A percentile compares a stretch with the other conserved stretches of the same genome.
Evolutionary conservation across 352 stramenopile species (phyloP).

Genomic region (Phytophthora vignae): DNA sequence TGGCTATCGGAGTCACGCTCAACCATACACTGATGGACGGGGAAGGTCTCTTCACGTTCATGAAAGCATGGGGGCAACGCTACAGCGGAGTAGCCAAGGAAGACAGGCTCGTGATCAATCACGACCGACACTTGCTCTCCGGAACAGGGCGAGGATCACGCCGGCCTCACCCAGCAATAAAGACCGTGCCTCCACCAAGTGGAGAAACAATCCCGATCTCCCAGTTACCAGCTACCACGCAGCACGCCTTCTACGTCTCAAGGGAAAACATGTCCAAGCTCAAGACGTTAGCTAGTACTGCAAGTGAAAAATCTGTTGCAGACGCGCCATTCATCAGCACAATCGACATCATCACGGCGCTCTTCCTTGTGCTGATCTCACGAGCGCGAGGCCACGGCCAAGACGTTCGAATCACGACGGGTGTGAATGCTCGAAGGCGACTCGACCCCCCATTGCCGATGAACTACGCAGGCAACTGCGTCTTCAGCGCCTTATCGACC

Average conservation of each 20-base stretch:
- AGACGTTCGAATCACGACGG: slow-evolving; percentile 46
- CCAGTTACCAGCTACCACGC: slow-evolving; percentile 25
- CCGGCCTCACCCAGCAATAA: slow-evolving; percentile 45
- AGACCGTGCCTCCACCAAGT: neutral
- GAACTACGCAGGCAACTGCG: slow-evolving; percentile 51
- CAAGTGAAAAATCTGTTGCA: neutral
- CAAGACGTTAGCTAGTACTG: neutral
- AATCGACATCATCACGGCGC: slow-evolving; percentile 48
- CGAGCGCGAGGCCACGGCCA: slow-evolving; percentile 44
- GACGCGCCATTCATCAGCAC: slow-evolving; percentile 45
- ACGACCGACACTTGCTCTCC: slow-evolving; percentile 44
- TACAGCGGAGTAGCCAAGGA: slow-evolving; percentile 30
- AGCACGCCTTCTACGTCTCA: slow-evolving; percentile 46
- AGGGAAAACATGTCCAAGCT: slow-evolving; percentile 34
- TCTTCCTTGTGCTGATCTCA: slow-evolving; percentile 50
- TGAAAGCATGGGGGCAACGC: slow-evolving; percentile 51
- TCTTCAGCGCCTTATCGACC: slow-evolving; percentile 48
- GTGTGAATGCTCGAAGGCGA: slow-evolving; percentile 46
- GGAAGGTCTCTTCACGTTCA: slow-evolving; percentile 54
- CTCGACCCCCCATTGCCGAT: slow-evolving; percentile 43
- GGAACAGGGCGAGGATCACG: slow-evolving; percentile 13
- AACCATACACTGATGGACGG: slow-evolving; percentile 51
- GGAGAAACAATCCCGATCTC: neutral
- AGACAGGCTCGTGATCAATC: slow-evolving; percentile 29
- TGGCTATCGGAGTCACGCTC: slow-evolving; percentile 42